A percentile compares a stretch with the other conserved stretches of the same genome.
phyloP scores from a whole-genome alignment of 192 early-diverging fungal genomes.

The Coemansia umbellata region DNA sequence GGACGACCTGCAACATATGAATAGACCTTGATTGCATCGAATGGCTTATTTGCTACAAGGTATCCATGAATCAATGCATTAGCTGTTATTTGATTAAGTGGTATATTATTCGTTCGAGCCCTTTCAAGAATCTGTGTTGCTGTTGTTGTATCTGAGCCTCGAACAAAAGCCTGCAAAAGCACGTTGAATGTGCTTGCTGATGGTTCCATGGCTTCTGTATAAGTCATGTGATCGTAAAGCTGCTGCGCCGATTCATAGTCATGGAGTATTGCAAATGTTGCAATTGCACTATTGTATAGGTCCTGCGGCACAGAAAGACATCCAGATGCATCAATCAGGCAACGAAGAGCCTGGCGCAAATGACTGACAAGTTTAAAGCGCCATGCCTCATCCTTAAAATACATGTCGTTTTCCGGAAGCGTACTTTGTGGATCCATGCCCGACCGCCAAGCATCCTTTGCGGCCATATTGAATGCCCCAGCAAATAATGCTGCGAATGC shows the following conservation, averaged over 20 bases:
- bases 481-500: conserved; percentile 10
- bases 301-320: conserved; percentile 10
- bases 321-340: background rate
- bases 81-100: conserved; percentile 13
- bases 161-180: conserved; percentile 24
- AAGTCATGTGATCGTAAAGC: conserved; percentile 30
- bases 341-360: background rate
- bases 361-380: background rate
- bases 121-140: conserved; percentile 13
- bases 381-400: background rate
- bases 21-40: conserved; percentile 21
- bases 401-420: background rate
- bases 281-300: conserved; percentile 35
- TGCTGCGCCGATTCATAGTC: conserved; percentile 20
- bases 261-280: conserved; percentile 17
- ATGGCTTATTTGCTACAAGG: conserved; percentile 3
- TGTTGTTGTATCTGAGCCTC: conserved; percentile 8
- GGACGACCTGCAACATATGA: conserved; percentile 35
- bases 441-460: background rate
- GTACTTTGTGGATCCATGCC: background rate
- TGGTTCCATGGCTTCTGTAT: conserved; percentile 18
- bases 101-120: conserved; percentile 4
- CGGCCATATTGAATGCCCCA: conserved; percentile 12
- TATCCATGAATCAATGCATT: conserved; percentile 25
- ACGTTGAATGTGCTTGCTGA: conserved; percentile 24